Evolutionary conservation across 345 rosid genomes (phyloP), one percentile per base, ranked within the genome.

Genomic region (Capsella bursapastoris): DNA sequence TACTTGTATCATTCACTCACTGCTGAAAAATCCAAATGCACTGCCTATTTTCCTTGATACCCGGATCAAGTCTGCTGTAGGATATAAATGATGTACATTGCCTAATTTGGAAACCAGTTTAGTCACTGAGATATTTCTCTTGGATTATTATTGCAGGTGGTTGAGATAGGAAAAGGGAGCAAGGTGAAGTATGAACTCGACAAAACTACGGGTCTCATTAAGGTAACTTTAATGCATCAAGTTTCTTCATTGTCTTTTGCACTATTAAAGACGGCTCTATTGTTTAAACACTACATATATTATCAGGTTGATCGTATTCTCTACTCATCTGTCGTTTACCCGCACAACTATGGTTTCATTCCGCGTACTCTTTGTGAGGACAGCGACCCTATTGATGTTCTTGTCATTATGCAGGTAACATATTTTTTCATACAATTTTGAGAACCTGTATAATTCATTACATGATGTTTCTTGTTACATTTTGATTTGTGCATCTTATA

Each of bases 101-200:
- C 31, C 63, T 60, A 35, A 67, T 38, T 67, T 59, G 47, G 48
- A 59, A 75, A 40, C 40, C 40, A 14, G 29, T 40, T 57, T 34
- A 47, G 13, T 47, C 37, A 27, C 49, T 66, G n/a, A 8, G 57
- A 43, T 50, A 18, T 51, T 12, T 68, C 0, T 52, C 0, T 53
- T n/a, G 22, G 48, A 57, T 57, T 32, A 40, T 57, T 49, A 35
- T 38, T 79, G 53, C 83, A 96, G 99, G 99, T 96, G 62, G 75
- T 96, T 82, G 99, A 92, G 85, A 96, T 96, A 18, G 79, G 91
- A 15, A 96, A 89, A 68, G 99, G 99, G 55, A 86, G 97, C 81
- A 96, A 96, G 90, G 99, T 96, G 79, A 96, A 96, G 74, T 96
- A 96, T 78, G 99, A 96, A 81, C 91, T 96, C 22, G 99, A 92